These are phyloP conservation scores for Tulasnella sp. DNA, from an alignment of 768 basidiomycete species.

Conservation along the genomic window DNA sequence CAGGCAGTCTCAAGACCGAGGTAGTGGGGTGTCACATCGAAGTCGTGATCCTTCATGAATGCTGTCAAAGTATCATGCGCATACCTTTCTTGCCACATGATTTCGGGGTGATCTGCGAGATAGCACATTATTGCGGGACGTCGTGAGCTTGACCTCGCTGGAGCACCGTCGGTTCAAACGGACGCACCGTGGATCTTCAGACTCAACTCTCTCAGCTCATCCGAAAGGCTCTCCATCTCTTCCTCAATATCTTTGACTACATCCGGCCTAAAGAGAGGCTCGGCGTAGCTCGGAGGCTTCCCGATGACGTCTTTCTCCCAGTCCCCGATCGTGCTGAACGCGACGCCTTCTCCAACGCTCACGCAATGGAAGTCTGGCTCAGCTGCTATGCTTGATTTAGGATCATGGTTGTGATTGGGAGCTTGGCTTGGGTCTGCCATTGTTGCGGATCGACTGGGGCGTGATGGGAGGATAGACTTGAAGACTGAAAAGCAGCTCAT, in stretches of 20 bases:
- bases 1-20: slow-evolving; percentile 58
- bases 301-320: not conserved
- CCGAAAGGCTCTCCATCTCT: slow-evolving; percentile 44
- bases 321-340: not conserved
- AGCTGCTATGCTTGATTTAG: not conserved
- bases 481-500: not conserved
- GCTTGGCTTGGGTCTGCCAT: not conserved
- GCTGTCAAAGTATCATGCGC: slow-evolving; percentile 56
- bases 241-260: slow-evolving; percentile 49
- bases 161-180: not conserved
- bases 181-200: slow-evolving; percentile 57
- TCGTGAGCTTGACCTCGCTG: not conserved
- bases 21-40: slow-evolving; percentile 48
- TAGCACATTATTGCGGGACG: slow-evolving; percentile 17
- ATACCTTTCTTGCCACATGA: slow-evolving; percentile 17
- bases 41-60: slow-evolving; percentile 57
- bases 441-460: not conserved
- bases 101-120: slow-evolving; percentile 22
- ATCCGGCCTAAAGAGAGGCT: slow-evolving; percentile 29
- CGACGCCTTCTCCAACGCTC: not conserved
- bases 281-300: not conserved
- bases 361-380: not conserved
- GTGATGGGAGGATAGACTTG: not conserved
- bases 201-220: slow-evolving; percentile 48
- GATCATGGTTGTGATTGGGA: not conserved